Percentiles rank a stretch among this genome's conserved stretches.
These are phyloP conservation scores for Rhynchosporium secalis DNA, from an alignment of 2,329 filamentous ascomycete species.

Conservation along the genomic window DNA sequence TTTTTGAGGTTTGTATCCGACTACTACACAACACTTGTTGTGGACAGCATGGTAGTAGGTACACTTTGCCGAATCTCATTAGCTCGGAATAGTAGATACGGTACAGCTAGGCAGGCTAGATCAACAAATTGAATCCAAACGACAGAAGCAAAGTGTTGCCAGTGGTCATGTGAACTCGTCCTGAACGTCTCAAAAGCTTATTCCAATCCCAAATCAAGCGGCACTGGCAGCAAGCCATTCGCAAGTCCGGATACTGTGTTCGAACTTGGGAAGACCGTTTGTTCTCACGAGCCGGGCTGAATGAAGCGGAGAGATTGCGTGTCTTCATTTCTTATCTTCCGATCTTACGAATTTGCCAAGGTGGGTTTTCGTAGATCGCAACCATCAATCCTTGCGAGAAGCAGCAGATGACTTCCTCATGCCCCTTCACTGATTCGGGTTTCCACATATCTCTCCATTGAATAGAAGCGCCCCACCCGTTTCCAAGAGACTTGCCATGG, in stretches of 20 bases:
- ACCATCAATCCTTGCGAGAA: neutral
- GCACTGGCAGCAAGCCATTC: neutral
- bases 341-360: neutral
- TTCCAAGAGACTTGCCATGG: neutral
- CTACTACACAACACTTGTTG: neutral
- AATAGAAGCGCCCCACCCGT: neutral
- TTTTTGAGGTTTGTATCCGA: no score
- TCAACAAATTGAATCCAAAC: neutral
- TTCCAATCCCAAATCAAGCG: constrained; percentile 9
- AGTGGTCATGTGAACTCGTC: constrained; percentile 11
- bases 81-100: neutral
- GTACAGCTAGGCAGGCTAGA: neutral
- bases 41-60: neutral
- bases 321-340: neutral
- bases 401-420: neutral
- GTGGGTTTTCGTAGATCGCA: neutral
- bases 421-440: neutral
- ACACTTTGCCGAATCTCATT: neutral
- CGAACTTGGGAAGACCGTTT: neutral
- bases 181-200: constrained; percentile 13
- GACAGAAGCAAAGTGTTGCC: constrained; percentile 6
- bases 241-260: neutral
- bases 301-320: neutral
- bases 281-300: neutral
- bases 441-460: neutral